Conservation (phyloP, 1,284 basidiomycete species). For the Ceratobasidium sp. region DNA sequence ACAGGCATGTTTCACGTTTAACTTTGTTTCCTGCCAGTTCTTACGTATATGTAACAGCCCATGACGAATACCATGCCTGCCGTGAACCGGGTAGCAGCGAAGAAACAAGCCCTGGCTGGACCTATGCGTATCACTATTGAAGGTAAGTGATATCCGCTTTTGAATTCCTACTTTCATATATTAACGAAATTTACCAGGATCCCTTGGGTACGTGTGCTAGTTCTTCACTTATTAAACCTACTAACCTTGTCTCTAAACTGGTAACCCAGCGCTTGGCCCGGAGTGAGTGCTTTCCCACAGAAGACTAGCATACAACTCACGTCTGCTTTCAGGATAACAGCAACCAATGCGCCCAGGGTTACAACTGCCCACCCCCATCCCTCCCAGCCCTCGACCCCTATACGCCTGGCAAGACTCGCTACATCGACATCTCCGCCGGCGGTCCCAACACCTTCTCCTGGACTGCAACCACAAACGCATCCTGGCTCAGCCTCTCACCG, state of each 20-base stretch:
- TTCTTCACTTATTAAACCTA: not conserved
- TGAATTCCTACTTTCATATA: not conserved
- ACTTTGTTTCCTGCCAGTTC: not conserved
- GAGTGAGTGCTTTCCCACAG: slow-evolving; percentile 40
- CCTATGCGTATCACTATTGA: slow-evolving; percentile 71
- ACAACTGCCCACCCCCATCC: slow-evolving; percentile 64
- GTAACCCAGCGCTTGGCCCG: slow-evolving; percentile 51
- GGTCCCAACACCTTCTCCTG: slow-evolving; percentile 69
- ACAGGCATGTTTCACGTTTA: slow-evolving; percentile 51
- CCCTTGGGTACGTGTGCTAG: slow-evolving; percentile 12
- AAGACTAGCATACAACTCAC: too few species aligned
- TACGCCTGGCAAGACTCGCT: slow-evolving; percentile 63
- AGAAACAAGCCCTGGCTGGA: slow-evolving; percentile 67
- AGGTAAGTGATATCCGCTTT: slow-evolving; percentile 55
- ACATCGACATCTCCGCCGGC: slow-evolving; percentile 70
- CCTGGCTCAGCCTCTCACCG: slow-evolving; percentile 65
- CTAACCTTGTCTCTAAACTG: not conserved
- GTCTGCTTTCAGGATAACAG: slow-evolving; percentile 13
- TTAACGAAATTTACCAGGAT: not conserved
- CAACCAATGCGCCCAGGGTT: slow-evolving; percentile 63
- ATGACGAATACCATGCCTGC: slow-evolving; percentile 62
- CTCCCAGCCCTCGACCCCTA: slow-evolving; percentile 64
- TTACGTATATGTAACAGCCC: slow-evolving; percentile 1
- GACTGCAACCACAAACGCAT: slow-evolving; percentile 61
- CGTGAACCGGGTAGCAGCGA: slow-evolving; percentile 65